A percentile compares a stretch with the other conserved stretches of the same genome.
Evolutionary conservation across 352 stramenopile species (phyloP).

Genomic region (Saprolegnia diclina): DNA sequence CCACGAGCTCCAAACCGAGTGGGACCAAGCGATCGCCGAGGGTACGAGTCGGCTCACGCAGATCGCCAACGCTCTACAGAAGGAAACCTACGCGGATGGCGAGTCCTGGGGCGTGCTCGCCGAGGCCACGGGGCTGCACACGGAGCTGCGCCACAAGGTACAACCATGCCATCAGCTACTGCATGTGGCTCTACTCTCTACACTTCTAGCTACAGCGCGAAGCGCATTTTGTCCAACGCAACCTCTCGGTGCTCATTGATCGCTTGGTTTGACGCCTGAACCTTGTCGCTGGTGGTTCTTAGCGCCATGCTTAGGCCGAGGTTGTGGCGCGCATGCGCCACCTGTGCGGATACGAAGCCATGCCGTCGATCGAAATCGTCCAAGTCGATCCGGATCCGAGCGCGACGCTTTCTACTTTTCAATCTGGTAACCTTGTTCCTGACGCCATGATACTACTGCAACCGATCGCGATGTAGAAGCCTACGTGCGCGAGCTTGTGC

Average conservation of each 20-base stretch:
- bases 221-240: slow-evolving; percentile 7
- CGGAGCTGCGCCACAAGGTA: slow-evolving; percentile 21
- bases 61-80: slow-evolving; percentile 24
- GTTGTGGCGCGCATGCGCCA: slow-evolving; percentile 9
- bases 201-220: slow-evolving; percentile 16
- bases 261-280: neutral
- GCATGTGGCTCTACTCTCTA: neutral
- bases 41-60: slow-evolving; percentile 19
- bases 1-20: slow-evolving; percentile 15
- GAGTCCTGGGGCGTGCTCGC: slow-evolving; percentile 17
- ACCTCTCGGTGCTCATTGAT: neutral
- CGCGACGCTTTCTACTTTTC: neutral
- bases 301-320: slow-evolving; percentile 6
- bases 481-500: slow-evolving; percentile 54
- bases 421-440: slow-evolving; percentile 17
- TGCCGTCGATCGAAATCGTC: neutral
- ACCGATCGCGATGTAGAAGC: slow-evolving; percentile 33
- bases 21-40: slow-evolving; percentile 15
- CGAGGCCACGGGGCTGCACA: slow-evolving; percentile 12
- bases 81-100: slow-evolving; percentile 21
- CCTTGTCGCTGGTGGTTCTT: neutral
- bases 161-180: too few relatives aligned
- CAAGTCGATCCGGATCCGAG: neutral
- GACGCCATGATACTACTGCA: slow-evolving; percentile 2
- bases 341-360: slow-evolving; percentile 4